These are phyloP conservation scores for Xylaria venustula DNA, from an alignment of 495 filamentous ascomycete species.

Conservation along the genomic window DNA sequence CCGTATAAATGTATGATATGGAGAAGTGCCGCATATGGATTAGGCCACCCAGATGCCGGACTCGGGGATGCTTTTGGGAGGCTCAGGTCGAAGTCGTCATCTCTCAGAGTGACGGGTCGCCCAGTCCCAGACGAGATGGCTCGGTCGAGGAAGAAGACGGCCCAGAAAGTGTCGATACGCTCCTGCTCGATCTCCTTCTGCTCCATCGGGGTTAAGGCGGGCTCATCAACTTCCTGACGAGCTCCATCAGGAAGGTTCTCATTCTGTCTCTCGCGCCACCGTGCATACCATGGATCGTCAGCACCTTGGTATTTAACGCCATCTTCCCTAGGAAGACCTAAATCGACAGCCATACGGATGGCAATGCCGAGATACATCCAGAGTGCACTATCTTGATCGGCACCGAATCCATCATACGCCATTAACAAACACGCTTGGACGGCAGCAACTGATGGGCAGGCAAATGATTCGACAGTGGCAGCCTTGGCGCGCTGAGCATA, in stretches of 20 bases:
- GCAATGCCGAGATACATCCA: slow-evolving; percentile 89
- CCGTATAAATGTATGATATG: slow-evolving; percentile 83
- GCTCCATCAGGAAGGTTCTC: slow-evolving; percentile 31
- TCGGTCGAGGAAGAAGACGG: slow-evolving; percentile 80
- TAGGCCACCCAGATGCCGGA: slow-evolving; percentile 62
- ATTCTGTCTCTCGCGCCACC: slow-evolving; percentile 34
- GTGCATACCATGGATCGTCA: slow-evolving; percentile 47
- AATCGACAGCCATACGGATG: slow-evolving; percentile 82
- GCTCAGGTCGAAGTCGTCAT: slow-evolving; percentile 75
- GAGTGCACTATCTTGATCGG: slow-evolving; percentile 79
- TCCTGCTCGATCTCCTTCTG: slow-evolving; percentile 64
- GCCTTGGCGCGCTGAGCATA: slow-evolving; percentile 77
- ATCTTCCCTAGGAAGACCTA: slow-evolving; percentile 76
- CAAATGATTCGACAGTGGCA: slow-evolving; percentile 70
- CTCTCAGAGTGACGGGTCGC: slow-evolving; percentile 72
- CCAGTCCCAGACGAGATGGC: slow-evolving; percentile 85
- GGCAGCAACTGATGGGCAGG: slow-evolving; percentile 74
- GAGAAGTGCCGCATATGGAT: slow-evolving; percentile 74
- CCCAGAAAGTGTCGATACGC: slow-evolving; percentile 80
- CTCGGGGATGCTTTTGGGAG: slow-evolving; percentile 64
- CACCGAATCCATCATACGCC: slow-evolving; percentile 83
- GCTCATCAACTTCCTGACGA: slow-evolving; percentile 39
- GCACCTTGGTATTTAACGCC: slow-evolving; percentile 69
- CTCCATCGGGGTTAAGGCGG: slow-evolving; percentile 48
- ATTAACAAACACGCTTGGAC: slow-evolving; percentile 78